Base-by-base conservation (phyloP, 2,329 filamentous ascomycete species). In the Xylariaceae sp. region DNA sequence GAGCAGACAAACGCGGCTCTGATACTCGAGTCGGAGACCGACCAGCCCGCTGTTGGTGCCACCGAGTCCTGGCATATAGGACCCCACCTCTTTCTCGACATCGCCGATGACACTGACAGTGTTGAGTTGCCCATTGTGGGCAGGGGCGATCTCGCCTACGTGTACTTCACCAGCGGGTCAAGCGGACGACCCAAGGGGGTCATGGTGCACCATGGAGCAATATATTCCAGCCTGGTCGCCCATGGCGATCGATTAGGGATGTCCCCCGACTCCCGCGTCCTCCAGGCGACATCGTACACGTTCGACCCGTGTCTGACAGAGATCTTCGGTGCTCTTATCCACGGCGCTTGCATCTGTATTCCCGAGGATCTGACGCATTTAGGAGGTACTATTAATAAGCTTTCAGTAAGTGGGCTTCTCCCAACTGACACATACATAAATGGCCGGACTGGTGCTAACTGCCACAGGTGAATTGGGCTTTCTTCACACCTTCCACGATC, bases 131-230 rank as follows among this genome's bases (percentile, higher is more conserved):
- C 4, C 7, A 40, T 2, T 3, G 1, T 13, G 15, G 14, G 30
- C 3, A 30, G 37, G 11, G 30, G 36, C 11, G 24, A 40, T 12
- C 34, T 23, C 3, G 12, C 11, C 8, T 38, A 15, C 11, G 40
- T 31, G 3, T 13, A 79, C 1, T 79, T 74, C 50, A 78, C 74
- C 0, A 72, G 70, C 37, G 76, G 76, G 17, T 76, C 68, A 43
- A 80, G 76, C n/a, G 76, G 76, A 3, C 63, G 62, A 18, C 76
- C 74, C 0, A 78, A 80, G 50, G 73, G 74, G 14, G 69, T 80
- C 6, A 52, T 72, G 4, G 65, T 81, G 21, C 74, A 72, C 1
- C 70, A 75, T 44, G 61, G 68, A 28, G 77, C 76, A 42, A 56
- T 79, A 15, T 63, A 72, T 47, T 73, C 72, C 50, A 78, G 78